Evolutionary conservation across 1,284 basidiomycete species (phyloP).

Genomic region (Apiotrichum brassicae): DNA sequence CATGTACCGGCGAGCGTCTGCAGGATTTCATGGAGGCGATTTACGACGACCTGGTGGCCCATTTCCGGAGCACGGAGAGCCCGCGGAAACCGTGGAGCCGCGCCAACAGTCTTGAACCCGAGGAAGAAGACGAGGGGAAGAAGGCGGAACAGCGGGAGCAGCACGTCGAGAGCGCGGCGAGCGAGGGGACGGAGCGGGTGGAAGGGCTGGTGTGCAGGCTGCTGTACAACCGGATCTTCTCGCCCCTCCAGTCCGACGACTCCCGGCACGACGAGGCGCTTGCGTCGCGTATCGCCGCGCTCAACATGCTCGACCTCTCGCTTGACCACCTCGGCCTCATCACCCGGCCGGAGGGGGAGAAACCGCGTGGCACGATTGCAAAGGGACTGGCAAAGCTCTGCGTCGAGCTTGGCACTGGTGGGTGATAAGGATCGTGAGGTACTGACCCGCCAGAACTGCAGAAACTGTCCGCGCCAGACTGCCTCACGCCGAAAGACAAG

Average conservation of each 20-base stretch:
- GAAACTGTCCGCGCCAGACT: conserved; percentile 55
- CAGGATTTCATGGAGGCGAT: conserved; percentile 68
- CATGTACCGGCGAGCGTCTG: conserved; percentile 53
- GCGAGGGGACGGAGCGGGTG: conserved; percentile 58
- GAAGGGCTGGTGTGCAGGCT: conserved; percentile 63
- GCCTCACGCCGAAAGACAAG: conserved; percentile 69
- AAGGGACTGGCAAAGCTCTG: conserved; percentile 62
- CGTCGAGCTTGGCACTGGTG: conserved; percentile 67
- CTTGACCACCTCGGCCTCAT: conserved; percentile 78
- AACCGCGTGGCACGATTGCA: conserved; percentile 48
- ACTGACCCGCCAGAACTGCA: conserved; percentile 55
- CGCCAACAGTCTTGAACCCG: conserved; percentile 13
- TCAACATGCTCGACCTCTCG: conserved; percentile 80
- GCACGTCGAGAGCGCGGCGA: conserved; percentile 38
- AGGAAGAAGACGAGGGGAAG: conserved; percentile 13
- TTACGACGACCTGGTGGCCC: conserved; percentile 52
- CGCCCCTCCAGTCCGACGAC: conserved; percentile 66
- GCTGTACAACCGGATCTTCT: conserved; percentile 68
- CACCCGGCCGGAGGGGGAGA: conserved; percentile 50
- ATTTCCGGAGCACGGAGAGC: conserved; percentile 24
- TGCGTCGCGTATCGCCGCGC: conserved; percentile 75
- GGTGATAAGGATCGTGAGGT: conserved; percentile 25
- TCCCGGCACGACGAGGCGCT: conserved; percentile 78
- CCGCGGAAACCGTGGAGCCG: conserved; percentile 21
- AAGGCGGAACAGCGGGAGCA: conserved; percentile 40